Conservation (phyloP, 225 moss, liverwort and hornwort genomes). For the Neckera pumila region DNA sequence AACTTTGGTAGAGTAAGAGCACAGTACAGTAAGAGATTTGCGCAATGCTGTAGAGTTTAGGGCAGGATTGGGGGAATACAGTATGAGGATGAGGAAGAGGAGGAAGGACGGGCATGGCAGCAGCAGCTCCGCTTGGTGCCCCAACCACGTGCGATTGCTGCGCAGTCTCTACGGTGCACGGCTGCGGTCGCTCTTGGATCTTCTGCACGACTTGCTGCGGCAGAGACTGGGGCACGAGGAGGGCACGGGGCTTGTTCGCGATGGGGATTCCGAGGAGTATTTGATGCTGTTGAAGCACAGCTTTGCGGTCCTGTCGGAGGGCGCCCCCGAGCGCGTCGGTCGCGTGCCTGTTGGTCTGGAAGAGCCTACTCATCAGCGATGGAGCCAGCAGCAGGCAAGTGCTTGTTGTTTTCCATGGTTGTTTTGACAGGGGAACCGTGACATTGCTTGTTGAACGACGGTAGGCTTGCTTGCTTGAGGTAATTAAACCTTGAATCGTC, state of each 20-base stretch:
- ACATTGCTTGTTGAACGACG: background rate
- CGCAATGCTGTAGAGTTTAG: background rate
- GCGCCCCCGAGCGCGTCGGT: slow-evolving; percentile 43
- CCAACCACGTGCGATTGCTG: slow-evolving; percentile 32
- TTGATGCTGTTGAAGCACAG: slow-evolving; percentile 44
- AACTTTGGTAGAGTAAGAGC: background rate
- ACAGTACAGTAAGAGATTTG: background rate
- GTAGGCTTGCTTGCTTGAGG: background rate
- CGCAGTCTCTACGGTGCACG: slow-evolving; percentile 18
- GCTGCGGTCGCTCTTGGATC: slow-evolving; percentile 20
- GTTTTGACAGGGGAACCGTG: background rate
- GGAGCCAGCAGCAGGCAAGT: slow-evolving; percentile 84
- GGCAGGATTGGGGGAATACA: background rate
- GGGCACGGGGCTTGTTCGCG: slow-evolving; percentile 27
- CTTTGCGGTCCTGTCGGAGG: slow-evolving; percentile 55
- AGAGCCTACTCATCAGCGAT: slow-evolving; percentile 55
- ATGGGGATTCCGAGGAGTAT: slow-evolving; percentile 52
- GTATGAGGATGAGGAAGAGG: slow-evolving; percentile 1
- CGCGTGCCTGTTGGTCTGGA: slow-evolving; percentile 18
- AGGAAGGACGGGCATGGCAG: background rate
- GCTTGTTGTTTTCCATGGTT: background rate
- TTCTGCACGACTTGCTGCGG: slow-evolving; percentile 16
- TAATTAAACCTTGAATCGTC: background rate
- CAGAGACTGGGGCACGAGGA: slow-evolving; percentile 2
- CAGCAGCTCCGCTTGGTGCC: slow-evolving; percentile 4